phyloP scores from a whole-genome alignment of 805 yeast genomes.

The Candida chauliodis region DNA sequence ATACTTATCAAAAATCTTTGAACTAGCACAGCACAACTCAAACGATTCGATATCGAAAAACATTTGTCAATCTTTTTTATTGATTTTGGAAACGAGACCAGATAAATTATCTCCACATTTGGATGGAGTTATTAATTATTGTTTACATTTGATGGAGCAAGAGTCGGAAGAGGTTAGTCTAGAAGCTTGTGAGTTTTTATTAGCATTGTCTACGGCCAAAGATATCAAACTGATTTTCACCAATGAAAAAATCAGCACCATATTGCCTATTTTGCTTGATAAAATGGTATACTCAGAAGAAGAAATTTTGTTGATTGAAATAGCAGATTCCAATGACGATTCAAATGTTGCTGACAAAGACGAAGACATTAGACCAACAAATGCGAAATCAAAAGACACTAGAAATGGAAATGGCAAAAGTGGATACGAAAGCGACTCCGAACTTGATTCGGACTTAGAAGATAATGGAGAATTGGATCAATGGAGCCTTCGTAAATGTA shows the following conservation, averaged over 20 bases:
- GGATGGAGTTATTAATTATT: conserved; percentile 80
- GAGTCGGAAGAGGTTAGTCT: conserved; percentile 71
- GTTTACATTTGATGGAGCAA: conserved; percentile 71
- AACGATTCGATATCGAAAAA: conserved; percentile 62
- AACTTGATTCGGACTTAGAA: conserved; percentile 72
- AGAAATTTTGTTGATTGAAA: conserved; percentile 62
- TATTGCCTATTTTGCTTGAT: conserved; percentile 73
- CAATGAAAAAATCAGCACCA: conserved; percentile 52
- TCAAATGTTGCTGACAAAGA: conserved; percentile 75
- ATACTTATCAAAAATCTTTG: conserved; percentile 61
- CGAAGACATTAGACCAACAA: conserved; percentile 83
- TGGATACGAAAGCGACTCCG: conserved; percentile 7
- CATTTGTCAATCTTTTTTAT: conserved; percentile 72
- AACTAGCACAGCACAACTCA: conserved; percentile 54
- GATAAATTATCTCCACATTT: conserved; percentile 78
- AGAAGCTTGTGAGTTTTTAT: conserved; percentile 90
- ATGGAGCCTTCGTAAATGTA: conserved; percentile 91
- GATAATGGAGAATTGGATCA: conserved; percentile 64
- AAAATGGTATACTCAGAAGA: conserved; percentile 88
- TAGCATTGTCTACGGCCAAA: conserved; percentile 69
- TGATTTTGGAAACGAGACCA: conserved; percentile 71
- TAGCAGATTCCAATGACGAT: conserved; percentile 70
- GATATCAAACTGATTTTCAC: conserved; percentile 40
- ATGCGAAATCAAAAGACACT: conserved; percentile 57
- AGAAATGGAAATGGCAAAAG: conserved; percentile 23